Base-by-base conservation (phyloP, 2,329 filamentous ascomycete species). In the Penicillium sp. region DNA sequence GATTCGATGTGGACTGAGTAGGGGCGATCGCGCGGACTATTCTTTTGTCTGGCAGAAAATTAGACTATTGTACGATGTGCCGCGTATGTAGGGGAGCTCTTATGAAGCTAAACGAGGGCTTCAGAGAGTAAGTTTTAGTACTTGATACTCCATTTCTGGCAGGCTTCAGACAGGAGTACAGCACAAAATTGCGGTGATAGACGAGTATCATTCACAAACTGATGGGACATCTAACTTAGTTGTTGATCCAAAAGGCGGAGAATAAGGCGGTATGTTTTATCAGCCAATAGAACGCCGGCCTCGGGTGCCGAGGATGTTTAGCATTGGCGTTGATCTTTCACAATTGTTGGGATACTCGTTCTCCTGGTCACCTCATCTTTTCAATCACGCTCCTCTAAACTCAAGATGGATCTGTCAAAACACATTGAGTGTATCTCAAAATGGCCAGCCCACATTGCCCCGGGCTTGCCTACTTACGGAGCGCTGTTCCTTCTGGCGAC, bases 401-500 rank as follows among this genome's bases (percentile, higher is more conserved):
- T 46, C 50, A 44, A 22, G 29, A 72, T 72, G 70, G 67, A 71
- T 46, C 19, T 69, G 2, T 63, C 61, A 14, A 64, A 65, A 47
- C 53, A 65, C 41, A 57, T 54, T 25, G 56, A 62, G 46, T 68
- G 63, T 27, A 57, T 71, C 34, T 65, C 67, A 13, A 60, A 64
- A 39, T 68, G 65, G 61, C 64, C 64, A 49, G 54, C 66, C 34
- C 64, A 70, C 37, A 52, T 69, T 10, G 54, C 64, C 33, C 61
- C 71, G 6, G 69, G 70, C 28, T 64, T 65, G 58, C 70, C 70
- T 53, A 64, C 69, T 14, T 56, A 67, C 25, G 63, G 59, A 25
- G 66, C 70, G 9, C 56, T 67, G 35, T 52, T 69, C 16, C 57
- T 76, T 36, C 64, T 74, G 13, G 63, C 63, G 12, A 64, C 70